Evolutionary conservation across 2,329 filamentous ascomycete genomes (phyloP).

Genomic region (Fusarium protoensiforme): DNA sequence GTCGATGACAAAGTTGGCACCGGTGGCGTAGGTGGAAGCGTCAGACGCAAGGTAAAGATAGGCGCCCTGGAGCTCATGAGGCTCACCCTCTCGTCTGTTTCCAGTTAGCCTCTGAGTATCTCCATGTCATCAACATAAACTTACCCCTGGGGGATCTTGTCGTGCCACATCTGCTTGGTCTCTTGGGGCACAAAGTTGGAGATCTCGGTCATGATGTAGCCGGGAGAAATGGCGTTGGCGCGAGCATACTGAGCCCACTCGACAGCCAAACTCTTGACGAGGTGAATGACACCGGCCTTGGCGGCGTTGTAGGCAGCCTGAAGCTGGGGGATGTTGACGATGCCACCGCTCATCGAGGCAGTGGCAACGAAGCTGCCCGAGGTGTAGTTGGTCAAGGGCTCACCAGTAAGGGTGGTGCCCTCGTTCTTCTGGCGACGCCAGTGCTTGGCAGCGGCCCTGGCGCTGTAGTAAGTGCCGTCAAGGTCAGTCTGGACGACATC

Average conservation of each 20-base stretch:
- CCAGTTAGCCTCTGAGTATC: conserved; percentile 5
- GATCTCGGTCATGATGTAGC: conserved; percentile 48
- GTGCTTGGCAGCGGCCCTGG: conserved; percentile 72
- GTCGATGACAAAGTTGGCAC: conserved; percentile 46
- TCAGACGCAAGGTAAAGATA: conserved; percentile 45
- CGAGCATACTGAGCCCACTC: conserved; percentile 69
- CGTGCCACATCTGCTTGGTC: conserved; percentile 41
- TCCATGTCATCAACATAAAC: neutral
- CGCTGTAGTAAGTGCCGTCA: conserved; percentile 80
- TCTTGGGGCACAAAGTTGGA: conserved; percentile 43
- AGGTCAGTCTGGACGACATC: conserved; percentile 76
- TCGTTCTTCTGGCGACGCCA: conserved; percentile 76
- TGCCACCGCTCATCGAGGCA: conserved; percentile 59
- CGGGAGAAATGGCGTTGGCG: conserved; percentile 62
- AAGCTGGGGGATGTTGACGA: conserved; percentile 63
- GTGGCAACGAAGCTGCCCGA: conserved; percentile 64
- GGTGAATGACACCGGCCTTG: conserved; percentile 66
- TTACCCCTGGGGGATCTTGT: conserved; percentile 42
- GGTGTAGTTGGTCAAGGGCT: conserved; percentile 37
- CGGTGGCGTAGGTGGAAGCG: conserved; percentile 47
- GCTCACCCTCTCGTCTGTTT: conserved; percentile 41
- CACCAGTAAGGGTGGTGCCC: conserved; percentile 55
- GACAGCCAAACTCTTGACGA: conserved; percentile 64
- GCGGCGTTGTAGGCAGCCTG: conserved; percentile 68
- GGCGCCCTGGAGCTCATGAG: conserved; percentile 41